phyloP scores from a whole-genome alignment of 116 monocot genomes.

The Dioscorea cayenensis region DNA sequence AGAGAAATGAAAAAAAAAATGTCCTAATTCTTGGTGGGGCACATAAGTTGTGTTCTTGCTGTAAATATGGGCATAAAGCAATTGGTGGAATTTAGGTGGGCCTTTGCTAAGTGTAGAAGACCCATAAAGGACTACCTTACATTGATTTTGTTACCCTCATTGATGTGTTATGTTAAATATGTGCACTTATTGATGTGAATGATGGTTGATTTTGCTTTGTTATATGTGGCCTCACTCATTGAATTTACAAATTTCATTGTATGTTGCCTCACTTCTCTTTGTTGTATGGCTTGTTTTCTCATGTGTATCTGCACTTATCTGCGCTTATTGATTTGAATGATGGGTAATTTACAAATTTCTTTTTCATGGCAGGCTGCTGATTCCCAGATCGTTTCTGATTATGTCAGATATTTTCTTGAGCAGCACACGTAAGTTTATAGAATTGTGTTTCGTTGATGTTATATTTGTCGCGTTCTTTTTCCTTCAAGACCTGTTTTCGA shows the following conservation, averaged over 20 bases:
- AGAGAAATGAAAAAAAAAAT: background rate
- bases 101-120: slow-evolving; percentile 13
- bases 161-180: too few species aligned
- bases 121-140: slow-evolving; percentile 46
- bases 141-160: background rate
- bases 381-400: slow-evolving; percentile 86
- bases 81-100: slow-evolving; percentile 41
- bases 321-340: too few species aligned
- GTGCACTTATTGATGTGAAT: too few species aligned
- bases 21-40: slow-evolving; percentile 61
- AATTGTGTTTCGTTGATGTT: background rate
- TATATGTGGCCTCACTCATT: too few species aligned
- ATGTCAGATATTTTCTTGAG: slow-evolving; percentile 91
- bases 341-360: background rate
- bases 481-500: background rate
- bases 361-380: slow-evolving; percentile 77
- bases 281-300: too few species aligned
- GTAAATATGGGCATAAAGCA: slow-evolving; percentile 60
- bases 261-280: too few species aligned
- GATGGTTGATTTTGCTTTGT: too few species aligned
- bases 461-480: background rate
- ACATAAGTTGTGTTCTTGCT: slow-evolving; percentile 34
- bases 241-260: too few species aligned
- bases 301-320: too few species aligned
- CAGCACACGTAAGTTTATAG: slow-evolving; percentile 80